Base-by-base conservation (phyloP, 345 rosid species). In the Geranium rotundifolium region DNA sequence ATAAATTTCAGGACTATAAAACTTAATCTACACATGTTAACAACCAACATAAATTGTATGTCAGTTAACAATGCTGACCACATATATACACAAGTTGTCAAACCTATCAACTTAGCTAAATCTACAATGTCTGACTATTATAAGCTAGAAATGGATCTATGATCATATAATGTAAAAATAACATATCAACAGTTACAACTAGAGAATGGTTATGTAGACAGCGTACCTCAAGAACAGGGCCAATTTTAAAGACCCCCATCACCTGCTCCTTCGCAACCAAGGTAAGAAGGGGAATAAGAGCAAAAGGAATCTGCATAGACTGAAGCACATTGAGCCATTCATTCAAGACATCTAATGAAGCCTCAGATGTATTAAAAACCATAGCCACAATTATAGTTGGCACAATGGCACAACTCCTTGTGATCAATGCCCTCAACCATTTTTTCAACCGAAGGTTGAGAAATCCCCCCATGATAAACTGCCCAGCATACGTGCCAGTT, bases 351-450 rank as follows among this genome's bases (percentile, higher is more conserved):
- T 69, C 72, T 20, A 69, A 31, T 19, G 62, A 57, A 56, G 63
- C 58, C 59, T 69, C 67, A 1, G 58, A 57, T 17, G 63, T 29
- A 49, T 69, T 66, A 17, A 69, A 69, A 30, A 4, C 46, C 1
- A 69, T 61, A 16, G 72, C 72, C 5, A 69, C 41, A 19, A 52
- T 34, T 13, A 69, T 61, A 1, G 72, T 59, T 12, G 72, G 72
- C 50, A 69, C 17, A 3, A 69, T 69, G 0, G 72, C 72, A 12
- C 66, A 69, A 30, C 72, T 58, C 16, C 72, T 61, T 0, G 72
- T 69, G 37, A 69, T 69, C 72, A 69, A 59, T 16, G 72, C 72
- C 67, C 72, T 63, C 59, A 57, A 7, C 72, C 72, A 69, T 64
- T 69, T 69, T 58, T 8, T 63, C 63, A 69, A 64, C 63, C 72